Evolutionary conservation across 2,329 filamentous ascomycete species (phyloP), one percentile per base, ranked within the genome.

Genomic region (Colletotrichum noveboracense): DNA sequence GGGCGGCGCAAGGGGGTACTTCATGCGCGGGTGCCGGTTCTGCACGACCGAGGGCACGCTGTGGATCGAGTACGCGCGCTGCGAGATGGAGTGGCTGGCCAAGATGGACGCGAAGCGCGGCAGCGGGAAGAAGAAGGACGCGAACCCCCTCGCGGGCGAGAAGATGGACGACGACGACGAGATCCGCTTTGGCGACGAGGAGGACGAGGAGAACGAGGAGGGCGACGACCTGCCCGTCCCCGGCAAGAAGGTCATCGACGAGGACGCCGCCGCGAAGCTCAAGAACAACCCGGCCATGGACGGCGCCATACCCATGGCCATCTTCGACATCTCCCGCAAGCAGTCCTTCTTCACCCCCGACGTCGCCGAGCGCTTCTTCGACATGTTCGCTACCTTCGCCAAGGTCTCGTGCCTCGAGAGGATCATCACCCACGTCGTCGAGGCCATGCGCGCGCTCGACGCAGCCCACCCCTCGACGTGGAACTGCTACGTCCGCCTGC

Each of bases 41-140:
- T 98, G 96, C 86, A 95, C 93, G 67, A 91, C 88, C 65, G 93
- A 94, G 62, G 91, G 89, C 77, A 88, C 88, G 21, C 84, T 99
- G 67, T 99, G 96, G 96, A 83, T 98, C 38, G 95, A 98, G 85
- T 98, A 98, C 82, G 94, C 94, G 10, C 93, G 94, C 81, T 90
- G 96, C 81, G 97, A 99, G 88, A 95, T 98, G 92, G 93, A 97
- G 77, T 98, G 98, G 88, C 89, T 98, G 71, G 92, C 91, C 67
- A 96, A 94, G 86, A 92, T 98, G 81, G 92, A 94, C 74, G 92
- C 91, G 76, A 91, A 95, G 83, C 92, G 93, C 84, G 89, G 89
- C 79, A 88, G 90, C 43, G 90, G 91, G 65, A 89, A 94, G 81
- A 89, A 93, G 83, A 90, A 90, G 81, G 84, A 86, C 28, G 83